These are phyloP conservation scores for carrot (Daucus carota) DNA, from an alignment of 129 eudicot species.

Conservation along the genomic window DH1_v3.0 NC_030388.2:1284501-1285000, in stretches of 20 bases:
- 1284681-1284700: neutral
- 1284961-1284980: neutral
- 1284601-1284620: too few relatives aligned
- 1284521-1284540: too few relatives aligned
- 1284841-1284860: slow-evolving; percentile 1
- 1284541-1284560: too few relatives aligned
- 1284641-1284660: slow-evolving; percentile 1
- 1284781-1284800: slow-evolving; percentile 5
- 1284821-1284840: neutral
- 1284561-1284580: too few relatives aligned
- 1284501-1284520: neutral
- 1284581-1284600: too few relatives aligned
- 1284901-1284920: neutral
- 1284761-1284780: slow-evolving; percentile 6
- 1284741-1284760: neutral
- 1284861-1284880: neutral
- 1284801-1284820: neutral
- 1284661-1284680: neutral
- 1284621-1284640: too few relatives aligned
- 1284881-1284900: neutral
- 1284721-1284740: slow-evolving; percentile 6
- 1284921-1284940: neutral
- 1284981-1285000: neutral
- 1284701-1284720: neutral
- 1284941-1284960: neutral